Conservation (phyloP, 1,284 basidiomycete genomes). For the Apiotrichum akiyoshidainum region DNA sequence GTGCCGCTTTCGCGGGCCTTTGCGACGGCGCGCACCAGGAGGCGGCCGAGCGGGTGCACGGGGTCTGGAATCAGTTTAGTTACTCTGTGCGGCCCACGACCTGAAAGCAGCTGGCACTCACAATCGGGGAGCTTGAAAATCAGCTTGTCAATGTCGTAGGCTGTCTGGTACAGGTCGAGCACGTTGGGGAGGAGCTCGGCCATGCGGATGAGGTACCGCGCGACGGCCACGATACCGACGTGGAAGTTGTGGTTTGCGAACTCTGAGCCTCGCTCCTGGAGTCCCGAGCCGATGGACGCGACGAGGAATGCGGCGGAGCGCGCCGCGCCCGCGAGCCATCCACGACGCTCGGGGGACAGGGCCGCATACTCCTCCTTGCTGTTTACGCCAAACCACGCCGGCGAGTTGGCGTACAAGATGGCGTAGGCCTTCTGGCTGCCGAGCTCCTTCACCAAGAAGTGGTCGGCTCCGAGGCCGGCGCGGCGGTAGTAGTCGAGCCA, state of each 20-base stretch:
- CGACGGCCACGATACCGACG: conserved; percentile 9
- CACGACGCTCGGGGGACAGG: neutral
- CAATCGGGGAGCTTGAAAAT: neutral
- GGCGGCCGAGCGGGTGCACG: conserved; percentile 1
- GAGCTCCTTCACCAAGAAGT: conserved; percentile 14
- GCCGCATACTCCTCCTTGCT: neutral
- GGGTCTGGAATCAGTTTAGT: conserved; percentile 5
- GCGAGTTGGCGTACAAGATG: neutral
- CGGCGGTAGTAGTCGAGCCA: neutral
- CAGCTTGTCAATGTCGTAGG: conserved; percentile 45
- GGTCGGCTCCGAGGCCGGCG: conserved; percentile 2
- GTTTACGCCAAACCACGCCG: conserved; percentile 2
- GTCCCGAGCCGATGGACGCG: neutral
- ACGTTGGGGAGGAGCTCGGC: conserved; percentile 11
- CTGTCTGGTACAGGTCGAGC: conserved; percentile 7
- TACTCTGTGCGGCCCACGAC: too few relatives aligned
- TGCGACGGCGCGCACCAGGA: conserved; percentile 4
- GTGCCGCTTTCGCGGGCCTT: conserved; percentile 6
- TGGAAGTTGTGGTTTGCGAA: conserved; percentile 8
- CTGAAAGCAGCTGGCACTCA: neutral
- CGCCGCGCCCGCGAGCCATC: neutral
- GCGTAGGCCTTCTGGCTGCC: conserved; percentile 3
- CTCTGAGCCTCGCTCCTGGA: conserved; percentile 2
- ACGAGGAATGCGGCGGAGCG: neutral
- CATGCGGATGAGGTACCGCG: conserved; percentile 15